These are phyloP conservation scores for Pleurotus ostreatus DNA, from an alignment of 768 basidiomycete genomes.

Conservation along the genomic window DNA sequence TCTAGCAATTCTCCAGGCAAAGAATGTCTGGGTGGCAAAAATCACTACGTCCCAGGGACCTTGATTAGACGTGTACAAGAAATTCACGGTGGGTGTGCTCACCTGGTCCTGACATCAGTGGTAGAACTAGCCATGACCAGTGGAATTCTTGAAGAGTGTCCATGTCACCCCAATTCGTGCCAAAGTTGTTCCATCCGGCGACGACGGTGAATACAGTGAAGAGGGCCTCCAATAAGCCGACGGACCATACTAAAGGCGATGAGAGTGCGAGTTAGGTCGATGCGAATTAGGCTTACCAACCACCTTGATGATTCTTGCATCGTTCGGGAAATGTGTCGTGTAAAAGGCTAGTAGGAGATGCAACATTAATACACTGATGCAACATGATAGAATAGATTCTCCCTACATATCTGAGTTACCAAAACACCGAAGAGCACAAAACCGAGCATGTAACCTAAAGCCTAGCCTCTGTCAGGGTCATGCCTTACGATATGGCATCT, in stretches of 20 bases:
- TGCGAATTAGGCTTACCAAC: not conserved
- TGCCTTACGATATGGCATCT: not conserved
- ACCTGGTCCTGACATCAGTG: not conserved
- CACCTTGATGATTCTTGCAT: not conserved
- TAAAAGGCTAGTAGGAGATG: not conserved
- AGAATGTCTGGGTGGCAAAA: not conserved
- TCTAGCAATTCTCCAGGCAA: constrained; percentile 2
- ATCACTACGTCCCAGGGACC: not conserved
- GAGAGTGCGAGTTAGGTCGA: not conserved
- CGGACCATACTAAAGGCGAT: not conserved
- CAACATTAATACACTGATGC: not conserved
- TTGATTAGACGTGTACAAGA: not conserved
- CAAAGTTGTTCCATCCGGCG: constrained; percentile 14
- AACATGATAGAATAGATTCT: not conserved
- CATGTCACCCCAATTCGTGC: constrained; percentile 16
- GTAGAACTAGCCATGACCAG: constrained; percentile 13
- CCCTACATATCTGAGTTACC: not conserved
- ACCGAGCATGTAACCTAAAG: not conserved
- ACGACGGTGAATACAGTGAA: constrained; percentile 14
- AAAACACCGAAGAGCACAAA: not conserved
- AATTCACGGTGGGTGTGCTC: not conserved
- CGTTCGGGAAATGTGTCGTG: not conserved
- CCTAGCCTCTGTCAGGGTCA: not conserved
- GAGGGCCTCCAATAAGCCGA: constrained; percentile 12
- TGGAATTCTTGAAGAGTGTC: constrained; percentile 8